Evolutionary conservation across 78 protist genomes (phyloP), one percentile per base, ranked within the genome.

Genomic region (Speleostelium caveatum): DNA sequence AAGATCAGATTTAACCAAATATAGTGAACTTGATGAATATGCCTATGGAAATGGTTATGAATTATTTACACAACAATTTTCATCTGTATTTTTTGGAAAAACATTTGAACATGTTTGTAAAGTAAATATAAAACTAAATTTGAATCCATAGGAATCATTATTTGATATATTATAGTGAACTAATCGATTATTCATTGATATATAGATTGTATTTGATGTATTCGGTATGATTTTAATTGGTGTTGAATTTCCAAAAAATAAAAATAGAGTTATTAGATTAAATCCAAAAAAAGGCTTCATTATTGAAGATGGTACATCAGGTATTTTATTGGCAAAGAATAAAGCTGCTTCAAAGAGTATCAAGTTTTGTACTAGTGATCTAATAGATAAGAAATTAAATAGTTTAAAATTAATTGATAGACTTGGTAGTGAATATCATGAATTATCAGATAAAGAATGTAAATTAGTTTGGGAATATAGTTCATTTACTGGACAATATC

Each of bases 141-240:
- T 16, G 56, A 49, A 16, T 49, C 8, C 8, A 49, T 49, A 8
- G 24, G 14, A 16, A 49, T 61, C n/a, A 28, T 17, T 61, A 28
- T 61, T 8, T 16, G 10, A 61, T 61, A n/a, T 30, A 24, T 6
- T 32, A n/a, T 17, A 17, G 2, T 61, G 17, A 5, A 30, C 24
- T 17, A 30, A 32, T 17, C 17, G 5, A 12, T 41, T 67, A 67
- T 42, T n/a, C n/a, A n/a, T n/a, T n/a, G n/a, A n/a, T n/a, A n/a
- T n/a, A n/a, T n/a, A n/a, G n/a, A 36, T 79, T 1, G 63, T 83
- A 24, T 83, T 59, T 59, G 79, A 83, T 49, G n/a, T 39, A 24
- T 39, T 69, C 26, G 91, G 91, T 41, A 83, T 83, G 91, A 83
- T 83, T 72, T 26, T 83, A 24, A 69, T 83, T 71, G 91, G 91